These are phyloP conservation scores for Teratosphaeria destructans DNA, from an alignment of 2,329 filamentous ascomycete species.

Conservation along the genomic window DNA sequence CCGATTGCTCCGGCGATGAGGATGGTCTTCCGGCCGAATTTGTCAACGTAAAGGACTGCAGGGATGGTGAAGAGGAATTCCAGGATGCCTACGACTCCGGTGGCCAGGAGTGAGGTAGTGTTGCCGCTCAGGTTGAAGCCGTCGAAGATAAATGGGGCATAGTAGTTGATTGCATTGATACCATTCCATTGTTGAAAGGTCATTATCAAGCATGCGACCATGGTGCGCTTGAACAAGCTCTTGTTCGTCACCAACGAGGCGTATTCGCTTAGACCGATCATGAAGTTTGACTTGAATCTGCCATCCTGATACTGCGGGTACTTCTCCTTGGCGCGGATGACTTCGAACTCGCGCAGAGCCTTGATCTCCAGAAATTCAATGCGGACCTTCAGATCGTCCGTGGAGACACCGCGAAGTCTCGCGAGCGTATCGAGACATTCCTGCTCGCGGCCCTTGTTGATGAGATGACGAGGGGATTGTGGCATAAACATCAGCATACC, in stretches of 20 bases:
- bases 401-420: conserved; percentile 48
- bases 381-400: conserved; percentile 55
- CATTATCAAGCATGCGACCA: conserved; percentile 42
- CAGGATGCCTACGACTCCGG: conserved; percentile 60
- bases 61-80: conserved; percentile 57
- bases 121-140: conserved; percentile 36
- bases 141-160: conserved; percentile 42
- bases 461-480: conserved; percentile 63
- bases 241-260: conserved; percentile 46
- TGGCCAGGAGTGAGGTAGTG: conserved; percentile 51
- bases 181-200: conserved; percentile 42
- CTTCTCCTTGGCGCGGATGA: conserved; percentile 52
- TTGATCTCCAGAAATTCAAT: conserved; percentile 76
- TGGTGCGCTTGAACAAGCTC: conserved; percentile 55
- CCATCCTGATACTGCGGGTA: conserved; percentile 45
- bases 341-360: conserved; percentile 65
- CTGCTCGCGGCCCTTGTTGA: conserved; percentile 56
- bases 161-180: conserved; percentile 37
- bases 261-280: conserved; percentile 13
- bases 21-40: conserved; percentile 30
- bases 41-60: conserved; percentile 56
- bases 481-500: conserved; percentile 72
- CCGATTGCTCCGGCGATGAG: conserved; percentile 28
- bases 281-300: conserved; percentile 12
- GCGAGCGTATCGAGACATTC: conserved; percentile 56